Evolutionary conservation across 2,329 filamentous ascomycete genomes (phyloP).

Genomic region (Talaromyces amestolkiae): DNA sequence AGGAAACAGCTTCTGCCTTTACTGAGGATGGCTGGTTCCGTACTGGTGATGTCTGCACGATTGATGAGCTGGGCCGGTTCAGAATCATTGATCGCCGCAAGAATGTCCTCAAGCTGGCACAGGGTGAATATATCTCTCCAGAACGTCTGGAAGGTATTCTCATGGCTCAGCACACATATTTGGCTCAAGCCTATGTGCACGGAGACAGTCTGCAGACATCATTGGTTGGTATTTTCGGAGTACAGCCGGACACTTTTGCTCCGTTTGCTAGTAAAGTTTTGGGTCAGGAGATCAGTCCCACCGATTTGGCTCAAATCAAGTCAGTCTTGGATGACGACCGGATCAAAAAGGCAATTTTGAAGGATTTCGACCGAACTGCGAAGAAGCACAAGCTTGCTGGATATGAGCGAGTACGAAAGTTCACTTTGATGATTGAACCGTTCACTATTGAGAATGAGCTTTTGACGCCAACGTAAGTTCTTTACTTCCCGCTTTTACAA

Average conservation of each 20-base stretch:
- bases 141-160: conserved; percentile 97
- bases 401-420: conserved; percentile 77
- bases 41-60: conserved; percentile 83
- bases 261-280: conserved; percentile 75
- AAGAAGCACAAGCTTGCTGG: conserved; percentile 86
- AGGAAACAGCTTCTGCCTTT: conserved; percentile 78
- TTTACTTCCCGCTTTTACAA: neutral
- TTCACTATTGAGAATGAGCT: conserved; percentile 93
- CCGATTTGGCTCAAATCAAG: conserved; percentile 66
- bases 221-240: conserved; percentile 81
- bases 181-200: conserved; percentile 83
- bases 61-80: conserved; percentile 84
- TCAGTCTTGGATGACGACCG: conserved; percentile 65
- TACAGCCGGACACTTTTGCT: conserved; percentile 82
- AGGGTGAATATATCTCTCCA: conserved; percentile 97
- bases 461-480: conserved; percentile 49
- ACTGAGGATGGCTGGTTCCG: conserved; percentile 95
- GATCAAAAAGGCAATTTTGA: conserved; percentile 71
- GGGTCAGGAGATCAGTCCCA: conserved; percentile 61
- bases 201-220: conserved; percentile 79
- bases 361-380: conserved; percentile 73
- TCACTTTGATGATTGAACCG: conserved; percentile 76
- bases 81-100: conserved; percentile 95
- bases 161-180: conserved; percentile 72
- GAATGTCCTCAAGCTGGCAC: conserved; percentile 97